phyloP scores from a whole-genome alignment of 2,329 filamentous ascomycete genomes.

The Cercospora zeae-maydis region DNA sequence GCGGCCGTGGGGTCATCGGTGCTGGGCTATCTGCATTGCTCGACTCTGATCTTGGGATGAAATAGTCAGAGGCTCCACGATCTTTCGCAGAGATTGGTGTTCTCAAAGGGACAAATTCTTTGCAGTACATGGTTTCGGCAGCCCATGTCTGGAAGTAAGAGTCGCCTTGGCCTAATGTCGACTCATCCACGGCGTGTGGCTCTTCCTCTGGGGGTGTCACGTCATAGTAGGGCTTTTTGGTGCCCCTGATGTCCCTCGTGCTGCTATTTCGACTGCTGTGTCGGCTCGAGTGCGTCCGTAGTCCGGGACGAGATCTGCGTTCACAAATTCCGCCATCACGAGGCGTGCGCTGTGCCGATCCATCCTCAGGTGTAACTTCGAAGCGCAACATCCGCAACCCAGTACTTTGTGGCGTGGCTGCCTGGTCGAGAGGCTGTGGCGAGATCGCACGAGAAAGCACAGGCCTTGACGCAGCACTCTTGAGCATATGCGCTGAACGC shows the following conservation, averaged over 20 bases:
- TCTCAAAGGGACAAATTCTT: constrained; percentile 20
- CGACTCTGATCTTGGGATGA: neutral
- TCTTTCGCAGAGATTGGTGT: constrained; percentile 2
- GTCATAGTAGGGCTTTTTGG: constrained; percentile 21
- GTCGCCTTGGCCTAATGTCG: constrained; percentile 18
- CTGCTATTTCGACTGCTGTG: neutral
- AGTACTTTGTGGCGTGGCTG: neutral
- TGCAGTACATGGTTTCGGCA: constrained; percentile 20
- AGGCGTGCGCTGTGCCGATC: neutral
- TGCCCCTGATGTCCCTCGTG: neutral
- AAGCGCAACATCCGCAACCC: constrained; percentile 13
- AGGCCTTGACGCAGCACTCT: neutral
- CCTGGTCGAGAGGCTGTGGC: neutral
- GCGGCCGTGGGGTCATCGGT: neutral
- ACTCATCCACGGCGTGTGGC: constrained; percentile 5
- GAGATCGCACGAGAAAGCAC: neutral
- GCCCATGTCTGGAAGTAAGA: constrained; percentile 30
- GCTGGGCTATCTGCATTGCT: neutral
- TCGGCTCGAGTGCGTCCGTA: neutral
- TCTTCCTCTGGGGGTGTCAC: constrained; percentile 28
- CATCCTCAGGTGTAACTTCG: neutral
- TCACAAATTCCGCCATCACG: neutral
- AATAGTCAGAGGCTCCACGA: neutral
- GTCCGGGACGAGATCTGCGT: neutral
- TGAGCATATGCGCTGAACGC: neutral